These are phyloP conservation scores for Leptodermis oblonga DNA, from an alignment of 257 asterid species.

Conservation along the genomic window DNA sequence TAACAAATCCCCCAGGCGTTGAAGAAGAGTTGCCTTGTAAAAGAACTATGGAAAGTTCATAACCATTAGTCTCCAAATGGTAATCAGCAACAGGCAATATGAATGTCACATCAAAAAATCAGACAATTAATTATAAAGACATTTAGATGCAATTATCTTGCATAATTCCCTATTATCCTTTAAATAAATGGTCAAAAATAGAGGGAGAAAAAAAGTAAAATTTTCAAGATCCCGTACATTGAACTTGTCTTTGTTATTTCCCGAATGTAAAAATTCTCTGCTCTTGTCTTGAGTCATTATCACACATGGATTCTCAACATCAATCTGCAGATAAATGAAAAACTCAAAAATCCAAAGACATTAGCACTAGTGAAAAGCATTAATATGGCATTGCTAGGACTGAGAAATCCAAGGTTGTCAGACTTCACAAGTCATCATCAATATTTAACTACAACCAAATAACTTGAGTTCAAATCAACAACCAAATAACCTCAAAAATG, in stretches of 20 bases:
- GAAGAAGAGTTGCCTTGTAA: conserved; percentile 97
- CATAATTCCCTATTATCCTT: background rate
- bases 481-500: background rate
- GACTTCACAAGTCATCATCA: background rate
- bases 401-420: background rate
- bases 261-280: conserved; percentile 93
- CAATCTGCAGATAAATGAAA: conserved; percentile 57
- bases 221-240: conserved; percentile 40
- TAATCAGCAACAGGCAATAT: background rate
- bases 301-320: conserved; percentile 97
- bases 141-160: background rate
- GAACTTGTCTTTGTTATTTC: conserved; percentile 83
- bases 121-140: background rate
- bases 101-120: conserved; percentile 13
- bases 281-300: conserved; percentile 97
- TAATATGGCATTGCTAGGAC: background rate
- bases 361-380: background rate
- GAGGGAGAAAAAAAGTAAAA: background rate
- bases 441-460: background rate
- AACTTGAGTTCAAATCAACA: background rate
- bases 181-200: background rate
- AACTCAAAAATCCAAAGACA: background rate
- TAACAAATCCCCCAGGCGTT: conserved; percentile 76
- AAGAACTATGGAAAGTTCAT: conserved; percentile 58
- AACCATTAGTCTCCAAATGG: conserved; percentile 18